Evolutionary conservation across 1,284 basidiomycete species (phyloP), one percentile per base, ranked within the genome.

Genomic region (Microbotryum scabiosae): DNA sequence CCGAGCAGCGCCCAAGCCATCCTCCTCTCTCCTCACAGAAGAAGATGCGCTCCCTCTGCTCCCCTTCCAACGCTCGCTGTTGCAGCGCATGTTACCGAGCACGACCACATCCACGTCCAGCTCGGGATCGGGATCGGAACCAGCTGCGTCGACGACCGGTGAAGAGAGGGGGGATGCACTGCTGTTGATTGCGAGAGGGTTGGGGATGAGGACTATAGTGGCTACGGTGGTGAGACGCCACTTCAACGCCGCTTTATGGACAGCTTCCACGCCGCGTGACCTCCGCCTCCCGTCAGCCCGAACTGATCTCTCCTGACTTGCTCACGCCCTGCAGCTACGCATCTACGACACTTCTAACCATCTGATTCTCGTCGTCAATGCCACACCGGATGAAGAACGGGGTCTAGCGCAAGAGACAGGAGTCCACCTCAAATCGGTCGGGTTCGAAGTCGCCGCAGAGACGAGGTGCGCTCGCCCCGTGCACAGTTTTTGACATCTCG

Each of bases 381-480:
- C 93, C 0, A 83, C 75, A 0, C 80, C 83, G 3, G 88, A 93
- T 64, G 94, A 97, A 73, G 92, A 96, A 72, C 80, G 84, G 0
- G 90, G 87, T 1, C 88, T 98, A 46, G 90, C 90, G 0, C 92
- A 97, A 69, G 90, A 96, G 72, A 81, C 98, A 10, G 87, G 89
- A 0, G 85, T 92, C 25, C 87, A 91, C 0, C 78, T 98, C 61
- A 80, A 90, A 18, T 81, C 87, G 14, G 83, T 98, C 4, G 85
- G 84, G 0, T 89, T 91, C 72, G 92, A 97, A 73, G 88, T 86
- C 73, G 81, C 78, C 7, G 85, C 83, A 67, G 86, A 60, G 2
- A 43, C 54, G 26, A 52, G 66, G 63, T 62, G 2, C n/a, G 62
- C 16, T 2, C 44, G 3, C 9, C 7, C 12, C 12, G 4, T 9